A percentile compares a stretch with the other conserved stretches of the same genome.
These are phyloP conservation scores for Colletotrichum sp. DNA, from an alignment of 2,329 filamentous ascomycete species.

Conservation along the genomic window DNA sequence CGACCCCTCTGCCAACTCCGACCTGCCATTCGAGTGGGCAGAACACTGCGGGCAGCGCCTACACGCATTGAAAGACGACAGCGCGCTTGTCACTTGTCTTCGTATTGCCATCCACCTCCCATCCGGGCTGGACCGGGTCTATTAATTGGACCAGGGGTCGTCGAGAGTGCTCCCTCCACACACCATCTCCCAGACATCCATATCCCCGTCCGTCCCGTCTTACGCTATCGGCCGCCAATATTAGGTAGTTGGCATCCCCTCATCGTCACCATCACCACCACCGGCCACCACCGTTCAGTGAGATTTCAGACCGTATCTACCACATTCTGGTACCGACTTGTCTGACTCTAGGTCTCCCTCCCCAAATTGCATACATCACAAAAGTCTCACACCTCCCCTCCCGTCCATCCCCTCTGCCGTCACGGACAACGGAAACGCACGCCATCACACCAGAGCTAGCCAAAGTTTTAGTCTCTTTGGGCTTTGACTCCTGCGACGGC, in stretches of 20 bases:
- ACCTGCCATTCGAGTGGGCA: background rate
- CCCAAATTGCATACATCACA: background rate
- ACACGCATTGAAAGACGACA: background rate
- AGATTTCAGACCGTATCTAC: background rate
- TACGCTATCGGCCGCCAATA: conserved; percentile 10
- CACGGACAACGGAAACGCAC: background rate
- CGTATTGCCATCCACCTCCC: conserved; percentile 10
- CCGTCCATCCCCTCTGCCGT: background rate
- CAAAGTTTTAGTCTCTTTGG: background rate
- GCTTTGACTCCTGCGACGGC: conserved; percentile 12
- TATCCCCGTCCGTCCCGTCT: conserved; percentile 19
- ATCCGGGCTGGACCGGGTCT: conserved; percentile 16
- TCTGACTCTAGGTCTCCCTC: background rate
- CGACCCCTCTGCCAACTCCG: background rate
- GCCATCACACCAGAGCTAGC: background rate
- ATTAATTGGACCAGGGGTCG: conserved; percentile 14
- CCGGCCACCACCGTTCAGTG: background rate
- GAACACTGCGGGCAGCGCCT: background rate
- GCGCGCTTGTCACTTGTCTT: conserved; percentile 2
- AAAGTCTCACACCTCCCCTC: background rate
- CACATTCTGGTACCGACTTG: background rate
- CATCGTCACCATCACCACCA: background rate
- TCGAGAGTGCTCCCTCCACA: conserved; percentile 14
- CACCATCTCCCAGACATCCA: conserved; percentile 18
- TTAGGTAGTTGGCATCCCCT: conserved; percentile 9